phyloP scores from a whole-genome alignment of 441 rosid genomes.

The Mallotus japonicus region DNA sequence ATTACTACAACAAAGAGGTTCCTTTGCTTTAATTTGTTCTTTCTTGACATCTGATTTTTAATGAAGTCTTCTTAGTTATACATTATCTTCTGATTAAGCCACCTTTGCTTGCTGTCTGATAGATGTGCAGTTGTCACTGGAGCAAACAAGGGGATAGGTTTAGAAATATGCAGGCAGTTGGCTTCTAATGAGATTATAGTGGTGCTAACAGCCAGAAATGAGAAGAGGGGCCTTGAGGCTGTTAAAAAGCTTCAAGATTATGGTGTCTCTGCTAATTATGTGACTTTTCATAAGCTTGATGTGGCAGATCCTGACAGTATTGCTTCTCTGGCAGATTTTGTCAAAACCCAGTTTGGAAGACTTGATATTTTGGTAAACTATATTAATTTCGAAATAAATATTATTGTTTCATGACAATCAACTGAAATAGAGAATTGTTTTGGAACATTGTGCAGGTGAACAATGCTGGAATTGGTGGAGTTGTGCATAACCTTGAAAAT shows the following conservation, averaged over 20 bases:
- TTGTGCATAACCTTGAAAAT: background rate
- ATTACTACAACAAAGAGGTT: slow-evolving; percentile 22
- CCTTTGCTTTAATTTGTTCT: background rate
- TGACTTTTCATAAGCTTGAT: slow-evolving; percentile 48
- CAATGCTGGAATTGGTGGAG: slow-evolving; percentile 37
- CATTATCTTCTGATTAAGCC: no score
- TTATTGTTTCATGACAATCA: background rate
- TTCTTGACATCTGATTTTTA: background rate
- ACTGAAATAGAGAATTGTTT: background rate
- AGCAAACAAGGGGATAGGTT: slow-evolving; percentile 47
- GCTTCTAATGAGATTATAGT: slow-evolving; percentile 43
- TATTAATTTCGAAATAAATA: background rate
- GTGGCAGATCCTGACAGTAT: slow-evolving; percentile 34
- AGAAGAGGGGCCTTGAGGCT: slow-evolving; percentile 47
- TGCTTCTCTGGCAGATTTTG: slow-evolving; percentile 39
- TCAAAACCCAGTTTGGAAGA: slow-evolving; percentile 36
- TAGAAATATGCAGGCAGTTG: slow-evolving; percentile 40
- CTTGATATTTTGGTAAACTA: slow-evolving; percentile 48
- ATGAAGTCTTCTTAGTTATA: no score
- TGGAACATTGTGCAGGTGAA: slow-evolving; percentile 36
- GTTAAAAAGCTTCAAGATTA: slow-evolving; percentile 31
- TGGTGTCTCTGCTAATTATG: slow-evolving; percentile 26
- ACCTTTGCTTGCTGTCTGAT: background rate
- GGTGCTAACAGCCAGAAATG: slow-evolving; percentile 46
- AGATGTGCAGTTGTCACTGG: slow-evolving; percentile 49